A percentile compares a stretch with the other conserved stretches of the same genome.
Evolutionary conservation across 2,329 filamentous ascomycete species (phyloP).

Genomic region (Cryphonectria parasitica): DNA sequence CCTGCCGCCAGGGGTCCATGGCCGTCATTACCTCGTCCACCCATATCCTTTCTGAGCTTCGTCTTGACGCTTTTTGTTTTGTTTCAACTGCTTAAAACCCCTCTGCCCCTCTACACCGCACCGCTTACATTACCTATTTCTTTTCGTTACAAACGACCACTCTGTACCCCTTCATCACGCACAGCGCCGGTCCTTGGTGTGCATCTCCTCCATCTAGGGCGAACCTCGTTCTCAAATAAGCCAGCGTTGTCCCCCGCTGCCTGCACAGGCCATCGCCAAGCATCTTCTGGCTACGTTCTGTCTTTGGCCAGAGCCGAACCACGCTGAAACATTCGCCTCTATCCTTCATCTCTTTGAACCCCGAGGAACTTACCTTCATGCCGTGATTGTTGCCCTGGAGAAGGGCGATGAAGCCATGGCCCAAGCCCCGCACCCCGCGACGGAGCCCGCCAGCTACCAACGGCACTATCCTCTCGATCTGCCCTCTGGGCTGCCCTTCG

Average conservation of each 20-base stretch:
- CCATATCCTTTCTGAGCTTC: background rate
- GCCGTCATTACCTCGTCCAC: background rate
- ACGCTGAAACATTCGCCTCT: background rate
- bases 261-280: background rate
- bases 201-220: background rate
- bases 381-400: background rate
- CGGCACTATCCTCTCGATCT: constrained; percentile 42
- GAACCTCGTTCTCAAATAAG: background rate
- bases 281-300: background rate
- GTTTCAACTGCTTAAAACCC: too few species aligned
- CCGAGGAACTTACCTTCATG: too few species aligned
- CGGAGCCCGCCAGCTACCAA: background rate
- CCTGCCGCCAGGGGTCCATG: background rate
- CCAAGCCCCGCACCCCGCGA: background rate
- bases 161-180: background rate
- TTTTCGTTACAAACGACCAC: background rate
- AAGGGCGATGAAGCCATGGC: background rate
- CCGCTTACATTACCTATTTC: background rate
- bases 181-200: background rate
- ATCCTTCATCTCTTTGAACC: background rate
- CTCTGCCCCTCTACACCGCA: too few species aligned
- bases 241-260: background rate
- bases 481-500: constrained; percentile 37
- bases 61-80: background rate
- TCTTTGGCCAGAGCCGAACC: background rate